Evolutionary conservation across 805 yeast genomes (phyloP), one percentile per base, ranked within the genome.

Genomic region (Yarrowia keelungensis): DNA sequence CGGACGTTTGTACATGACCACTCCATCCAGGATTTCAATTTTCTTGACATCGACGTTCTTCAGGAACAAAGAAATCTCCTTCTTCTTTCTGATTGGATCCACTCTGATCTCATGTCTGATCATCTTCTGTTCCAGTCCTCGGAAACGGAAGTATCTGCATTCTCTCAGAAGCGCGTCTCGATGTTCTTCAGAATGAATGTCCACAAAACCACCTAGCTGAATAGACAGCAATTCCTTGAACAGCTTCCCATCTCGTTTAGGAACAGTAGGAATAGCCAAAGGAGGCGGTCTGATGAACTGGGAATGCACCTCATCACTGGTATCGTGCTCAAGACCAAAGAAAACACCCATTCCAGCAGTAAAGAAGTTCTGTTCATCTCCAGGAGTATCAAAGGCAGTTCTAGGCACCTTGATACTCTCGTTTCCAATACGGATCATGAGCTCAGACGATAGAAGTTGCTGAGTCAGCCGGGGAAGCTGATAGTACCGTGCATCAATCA

Each of bases 361-460:
- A 78, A 92, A 90, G 76, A 83, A 92, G 77, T 92, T 92, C 11
- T 94, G 96, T 56, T 79, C 76, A 75, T 93, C 92, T 0, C 97
- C 97, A 2, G 86, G 82, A 3, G 81, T 76, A 5, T 77, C 73
- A 59, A 93, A 79, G 12, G 91, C 71, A 15, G 79, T 80, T 69
- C 84, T 83, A 0, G 92, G 84, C 2, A 92, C 79, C 71, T 82
- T 84, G 76, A 92, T 89, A 39, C 85, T 78, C 56, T 77, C 74
- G 39, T 85, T 84, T 10, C 97, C 93, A 5, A 92, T 79, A 79
- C 47, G 85, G 82, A 75, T 77, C 79, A 76, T 84, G 83, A 70
- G 85, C 50, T 87, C 89, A n/a, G 84, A 84, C n/a, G 83, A 80
- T 4, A 79, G 74, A 14, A 91, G 75, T 39, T 81, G 72, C 9